Evolutionary conservation across 1,284 basidiomycete genomes (phyloP), one percentile per base, ranked within the genome.

Genomic region (Anthracocystis setariae): DNA sequence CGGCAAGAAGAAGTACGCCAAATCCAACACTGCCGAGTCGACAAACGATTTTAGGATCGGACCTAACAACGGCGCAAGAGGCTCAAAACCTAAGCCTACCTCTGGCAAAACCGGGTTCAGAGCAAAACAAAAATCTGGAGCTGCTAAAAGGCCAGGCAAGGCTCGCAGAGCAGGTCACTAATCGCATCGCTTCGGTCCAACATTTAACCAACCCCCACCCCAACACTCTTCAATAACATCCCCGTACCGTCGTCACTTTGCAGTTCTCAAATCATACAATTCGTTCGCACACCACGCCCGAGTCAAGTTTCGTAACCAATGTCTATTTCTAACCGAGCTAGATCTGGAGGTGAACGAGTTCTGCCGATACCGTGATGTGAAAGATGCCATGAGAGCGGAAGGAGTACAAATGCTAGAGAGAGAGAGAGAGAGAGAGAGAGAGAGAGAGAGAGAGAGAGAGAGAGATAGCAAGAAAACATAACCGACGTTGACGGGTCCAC

Each of bases 11-110:
- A 67, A 69, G 38, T 63, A 74, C 51, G 38, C 61, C 25, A 81
- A 82, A 58, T 69, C 64, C 50, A 82, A 82, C 62, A 79, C 78
- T 2, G 67, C 73, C 9, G 80, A 80, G 53, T 74, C 71, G 18
- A 78, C 79, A 21, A 76, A 80, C 53, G 73, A 80, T n/a, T 71
- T 76, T 25, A 63, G 74, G 39, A 52, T 65, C 1, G 68, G 68
- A 10, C 68, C 68, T 12, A 65, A 54, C 0, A 25, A 57, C 17
- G 68, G 68, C 4, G 68, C 68, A 0, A 44, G 68, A 5, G 68
- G 68, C 2, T 57, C 48, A 50, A 71, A 71, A 35, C 53, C 53
- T 17, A 69, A 62, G 27, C 10, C 44, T 17, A 32, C 49, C 9
- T 45, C 51, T 9, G 68, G 68, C n/a, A 71, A 71, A 25, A 45